Percentiles rank a stretch among this genome's conserved stretches.
Evolutionary conservation across 129 eudicot genomes (phyloP).

Genomic region (Saussurea involucrata): DNA sequence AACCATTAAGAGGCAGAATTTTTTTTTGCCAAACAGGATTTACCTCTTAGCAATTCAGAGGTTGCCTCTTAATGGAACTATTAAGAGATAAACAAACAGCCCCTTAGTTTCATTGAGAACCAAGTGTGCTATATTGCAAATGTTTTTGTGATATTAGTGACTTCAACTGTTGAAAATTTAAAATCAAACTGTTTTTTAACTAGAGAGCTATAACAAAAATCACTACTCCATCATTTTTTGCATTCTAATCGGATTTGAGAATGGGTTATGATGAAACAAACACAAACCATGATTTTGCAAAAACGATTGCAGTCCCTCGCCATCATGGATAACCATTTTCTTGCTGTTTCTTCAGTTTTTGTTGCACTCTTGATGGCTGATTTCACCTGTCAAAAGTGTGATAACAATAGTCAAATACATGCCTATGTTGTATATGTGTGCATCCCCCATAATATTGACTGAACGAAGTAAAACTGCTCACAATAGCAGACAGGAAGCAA

Average conservation of each 20-base stretch:
- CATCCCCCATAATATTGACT: background rate
- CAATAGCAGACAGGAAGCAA: background rate
- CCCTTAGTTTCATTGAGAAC: background rate
- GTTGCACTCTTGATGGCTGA: conserved; percentile 65
- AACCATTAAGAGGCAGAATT: too few relatives aligned
- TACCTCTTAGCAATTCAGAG: too few relatives aligned
- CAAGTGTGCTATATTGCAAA: background rate
- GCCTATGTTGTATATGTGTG: background rate
- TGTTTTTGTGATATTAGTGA: background rate
- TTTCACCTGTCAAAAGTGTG: conserved; percentile 49
- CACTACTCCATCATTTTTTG: background rate
- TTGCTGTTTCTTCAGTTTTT: conserved; percentile 65
- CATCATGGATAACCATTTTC: conserved; percentile 77
- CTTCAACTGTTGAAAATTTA: background rate
- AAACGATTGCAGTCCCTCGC: conserved; percentile 93
- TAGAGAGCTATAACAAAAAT: background rate
- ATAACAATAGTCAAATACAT: background rate
- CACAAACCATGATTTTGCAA: conserved; percentile 88
- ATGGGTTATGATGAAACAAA: background rate
- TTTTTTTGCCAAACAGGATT: too few relatives aligned
- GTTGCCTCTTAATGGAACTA: too few relatives aligned
- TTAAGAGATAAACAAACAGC: too few relatives aligned
- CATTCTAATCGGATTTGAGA: background rate
- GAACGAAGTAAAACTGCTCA: background rate
- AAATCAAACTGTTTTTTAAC: background rate